phyloP scores from a whole-genome alignment of 345 rosid genomes.

The Dovyalis caffra region DNA sequence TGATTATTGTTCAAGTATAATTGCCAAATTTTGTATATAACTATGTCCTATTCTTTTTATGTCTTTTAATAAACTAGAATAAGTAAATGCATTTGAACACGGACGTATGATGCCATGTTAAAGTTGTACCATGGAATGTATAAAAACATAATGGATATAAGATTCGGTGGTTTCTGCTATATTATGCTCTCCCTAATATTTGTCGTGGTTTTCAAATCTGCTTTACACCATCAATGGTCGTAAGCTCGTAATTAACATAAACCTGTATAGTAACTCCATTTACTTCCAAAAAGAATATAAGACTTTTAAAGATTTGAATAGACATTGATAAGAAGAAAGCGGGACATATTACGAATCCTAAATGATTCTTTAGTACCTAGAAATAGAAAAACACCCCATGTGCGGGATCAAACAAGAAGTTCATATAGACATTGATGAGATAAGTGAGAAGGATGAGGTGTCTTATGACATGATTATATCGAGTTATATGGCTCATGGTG shows the following conservation, averaged over 20 bases:
- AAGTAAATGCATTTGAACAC: not conserved
- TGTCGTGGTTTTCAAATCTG: not conserved
- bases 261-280: not conserved
- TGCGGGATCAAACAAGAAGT: not conserved
- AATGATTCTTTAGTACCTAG: not conserved
- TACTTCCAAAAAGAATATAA: not conserved
- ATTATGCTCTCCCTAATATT: not conserved
- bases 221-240: not conserved
- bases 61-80: not conserved
- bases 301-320: too few species aligned
- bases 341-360: not conserved
- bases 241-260: not conserved
- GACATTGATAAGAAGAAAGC: not conserved
- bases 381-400: not conserved
- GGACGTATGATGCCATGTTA: not conserved
- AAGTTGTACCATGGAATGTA: not conserved
- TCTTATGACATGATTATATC: conserved; percentile 62
- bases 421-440: conserved; percentile 43
- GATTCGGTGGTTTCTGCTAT: not conserved
- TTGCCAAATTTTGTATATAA: conserved; percentile 21
- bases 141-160: not conserved
- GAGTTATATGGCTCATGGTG: conserved; percentile 71
- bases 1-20: conserved; percentile 26
- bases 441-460: conserved; percentile 68
- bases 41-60: not conserved